Evolutionary conservation across 306 rosid genomes (phyloP).

Genomic region (Abrus precatorius): DNA sequence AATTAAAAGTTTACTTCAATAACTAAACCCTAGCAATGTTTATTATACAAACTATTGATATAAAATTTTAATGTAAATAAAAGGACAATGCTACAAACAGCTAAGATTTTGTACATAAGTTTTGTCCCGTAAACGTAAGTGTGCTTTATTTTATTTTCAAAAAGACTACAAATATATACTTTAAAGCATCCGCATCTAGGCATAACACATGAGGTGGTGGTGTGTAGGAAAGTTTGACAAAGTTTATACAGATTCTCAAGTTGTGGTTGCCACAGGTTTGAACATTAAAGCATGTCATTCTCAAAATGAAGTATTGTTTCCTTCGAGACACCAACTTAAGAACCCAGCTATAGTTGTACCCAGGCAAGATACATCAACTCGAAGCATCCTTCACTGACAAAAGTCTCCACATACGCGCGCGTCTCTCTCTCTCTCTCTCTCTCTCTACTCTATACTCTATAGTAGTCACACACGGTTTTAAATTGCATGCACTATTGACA

Average conservation of each 20-base stretch:
- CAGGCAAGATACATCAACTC: constrained; percentile 17
- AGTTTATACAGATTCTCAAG: not conserved
- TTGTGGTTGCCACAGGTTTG: not conserved
- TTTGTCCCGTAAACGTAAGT: no score
- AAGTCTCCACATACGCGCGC: not conserved
- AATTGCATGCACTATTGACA: constrained; percentile 21
- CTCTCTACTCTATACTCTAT: not conserved
- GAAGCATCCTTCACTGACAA: constrained; percentile 29
- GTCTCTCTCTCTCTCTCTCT: not conserved
- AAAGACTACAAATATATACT: not conserved
- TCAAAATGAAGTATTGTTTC: constrained; percentile 10
- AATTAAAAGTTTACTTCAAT: no score
- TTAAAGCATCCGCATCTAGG: not conserved
- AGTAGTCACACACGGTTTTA: constrained; percentile 10
- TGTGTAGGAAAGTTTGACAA: not conserved
- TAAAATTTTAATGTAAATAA: no score
- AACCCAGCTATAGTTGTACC: constrained; percentile 28
- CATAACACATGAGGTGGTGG: not conserved
- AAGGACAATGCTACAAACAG: no score
- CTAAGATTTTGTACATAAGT: no score
- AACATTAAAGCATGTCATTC: constrained; percentile 7
- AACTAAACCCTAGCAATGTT: no score
- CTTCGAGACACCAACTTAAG: constrained; percentile 27
- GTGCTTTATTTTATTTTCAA: not conserved
- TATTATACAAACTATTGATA: no score